These are phyloP conservation scores for Vigna nakashimae DNA, from an alignment of 306 rosid genomes.

Conservation along the genomic window DNA sequence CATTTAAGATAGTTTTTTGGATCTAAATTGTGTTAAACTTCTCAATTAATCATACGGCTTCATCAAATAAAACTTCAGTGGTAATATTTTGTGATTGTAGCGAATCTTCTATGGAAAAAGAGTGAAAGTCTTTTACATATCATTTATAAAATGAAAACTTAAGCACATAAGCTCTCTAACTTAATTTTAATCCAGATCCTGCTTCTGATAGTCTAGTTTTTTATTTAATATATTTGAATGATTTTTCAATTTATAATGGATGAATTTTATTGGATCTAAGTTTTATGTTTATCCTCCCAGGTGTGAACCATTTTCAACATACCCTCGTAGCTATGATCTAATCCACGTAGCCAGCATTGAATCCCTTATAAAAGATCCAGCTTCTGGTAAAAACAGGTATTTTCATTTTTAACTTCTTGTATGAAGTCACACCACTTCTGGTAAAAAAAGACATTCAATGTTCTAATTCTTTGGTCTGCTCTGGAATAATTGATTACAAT, in stretches of 20 bases:
- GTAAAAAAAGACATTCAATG: no score
- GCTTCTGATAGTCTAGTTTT: conserved; percentile 6
- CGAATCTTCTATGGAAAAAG: neutral
- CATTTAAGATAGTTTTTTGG: neutral
- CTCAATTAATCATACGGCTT: neutral
- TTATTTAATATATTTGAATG: conserved; percentile 13
- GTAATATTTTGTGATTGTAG: no score
- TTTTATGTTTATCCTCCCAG: conserved; percentile 55
- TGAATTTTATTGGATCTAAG: conserved; percentile 43
- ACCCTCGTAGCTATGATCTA: conserved; percentile 92
- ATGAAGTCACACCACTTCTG: neutral
- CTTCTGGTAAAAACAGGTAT: conserved; percentile 78
- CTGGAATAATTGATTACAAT: no score
- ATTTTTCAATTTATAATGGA: conserved; percentile 17
- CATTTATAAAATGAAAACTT: neutral
- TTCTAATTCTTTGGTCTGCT: no score
- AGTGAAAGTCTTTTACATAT: conserved; percentile 1
- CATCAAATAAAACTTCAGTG: no score
- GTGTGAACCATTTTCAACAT: conserved; percentile 99
- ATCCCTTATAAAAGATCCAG: conserved; percentile 73
- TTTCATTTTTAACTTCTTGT: conserved; percentile 26
- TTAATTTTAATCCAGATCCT: conserved; percentile 8
- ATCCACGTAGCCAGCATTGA: conserved; percentile 82
- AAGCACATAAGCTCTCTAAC: neutral
- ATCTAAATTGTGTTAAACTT: conserved; percentile 5